Percentiles rank a stretch among this genome's conserved stretches.
Evolutionary conservation across 139 green algal species (phyloP).

Genomic region (Coelastrella sp.): DNA sequence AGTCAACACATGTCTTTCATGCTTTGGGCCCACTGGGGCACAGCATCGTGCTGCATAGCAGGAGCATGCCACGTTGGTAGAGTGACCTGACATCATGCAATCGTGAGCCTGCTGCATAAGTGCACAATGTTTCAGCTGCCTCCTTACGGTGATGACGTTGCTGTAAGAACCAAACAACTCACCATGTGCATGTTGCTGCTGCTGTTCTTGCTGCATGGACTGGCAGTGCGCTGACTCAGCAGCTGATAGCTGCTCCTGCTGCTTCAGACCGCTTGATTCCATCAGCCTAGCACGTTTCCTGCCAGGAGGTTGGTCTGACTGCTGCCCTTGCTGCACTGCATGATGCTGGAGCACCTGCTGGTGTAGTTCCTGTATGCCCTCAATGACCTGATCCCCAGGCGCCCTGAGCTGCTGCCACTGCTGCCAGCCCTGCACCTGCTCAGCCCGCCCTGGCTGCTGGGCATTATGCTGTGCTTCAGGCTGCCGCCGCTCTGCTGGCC

Average conservation of each 20-base stretch:
- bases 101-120: background rate
- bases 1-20: no score
- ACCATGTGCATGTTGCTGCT: background rate
- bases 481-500: background rate
- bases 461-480: background rate
- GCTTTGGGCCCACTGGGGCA: no score
- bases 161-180: background rate
- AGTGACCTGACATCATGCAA: background rate
- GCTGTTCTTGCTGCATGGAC: background rate
- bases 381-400: background rate
- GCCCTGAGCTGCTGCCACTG: constrained; percentile 24
- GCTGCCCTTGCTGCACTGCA: background rate
- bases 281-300: background rate
- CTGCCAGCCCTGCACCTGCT: background rate
- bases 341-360: no score
- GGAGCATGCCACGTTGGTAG: no score
- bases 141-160: background rate
- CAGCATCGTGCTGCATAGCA: no score
- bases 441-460: background rate
- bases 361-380: background rate
- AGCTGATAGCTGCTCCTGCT: background rate
- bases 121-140: background rate
- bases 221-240: no score
- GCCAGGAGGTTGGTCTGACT: background rate
- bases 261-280: background rate